Percentiles rank a stretch among this genome's conserved stretches.
These are phyloP conservation scores for Plasmodium knowlesi DNA, from an alignment of 169 alveolate species.

Conservation along the genomic window DNA sequence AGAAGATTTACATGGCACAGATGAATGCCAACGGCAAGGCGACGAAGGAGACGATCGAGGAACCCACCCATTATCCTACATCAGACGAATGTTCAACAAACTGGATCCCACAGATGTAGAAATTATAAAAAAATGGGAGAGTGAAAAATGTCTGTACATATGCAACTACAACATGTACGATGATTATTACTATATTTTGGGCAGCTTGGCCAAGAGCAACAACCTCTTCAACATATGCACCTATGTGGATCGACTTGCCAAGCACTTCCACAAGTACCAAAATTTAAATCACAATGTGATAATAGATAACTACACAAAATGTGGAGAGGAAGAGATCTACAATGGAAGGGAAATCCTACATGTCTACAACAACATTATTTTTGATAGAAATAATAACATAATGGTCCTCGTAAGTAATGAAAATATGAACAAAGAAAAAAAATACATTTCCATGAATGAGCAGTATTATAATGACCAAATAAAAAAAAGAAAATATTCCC, in stretches of 20 bases:
- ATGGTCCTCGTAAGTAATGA: constrained; percentile 45
- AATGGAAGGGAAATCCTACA: constrained; percentile 26
- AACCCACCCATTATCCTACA: constrained; percentile 3
- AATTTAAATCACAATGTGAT: constrained; percentile 37
- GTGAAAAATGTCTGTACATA: constrained; percentile 54
- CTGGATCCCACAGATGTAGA: constrained; percentile 53
- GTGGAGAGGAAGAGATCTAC: neutral
- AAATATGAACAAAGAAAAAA: constrained; percentile 9
- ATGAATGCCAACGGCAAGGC: neutral
- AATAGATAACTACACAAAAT: constrained; percentile 14
- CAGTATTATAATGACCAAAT: constrained; percentile 69
- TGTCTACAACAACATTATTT: constrained; percentile 24
- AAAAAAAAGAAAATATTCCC: constrained; percentile 7
- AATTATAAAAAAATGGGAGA: constrained; percentile 67
- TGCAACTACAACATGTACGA: constrained; percentile 71
- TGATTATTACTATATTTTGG: constrained; percentile 63
- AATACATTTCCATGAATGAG: constrained; percentile 67
- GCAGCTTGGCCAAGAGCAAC: constrained; percentile 52
- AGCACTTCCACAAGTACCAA: constrained; percentile 34
- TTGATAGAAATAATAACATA: constrained; percentile 26
- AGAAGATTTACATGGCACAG: neutral
- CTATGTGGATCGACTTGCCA: constrained; percentile 31
- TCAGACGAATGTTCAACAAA: constrained; percentile 41
- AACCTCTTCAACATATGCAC: constrained; percentile 35
- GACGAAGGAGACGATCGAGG: neutral